These are phyloP conservation scores for Kwoniella sp. DNA, from an alignment of 768 basidiomycete species.

Conservation along the genomic window DNA sequence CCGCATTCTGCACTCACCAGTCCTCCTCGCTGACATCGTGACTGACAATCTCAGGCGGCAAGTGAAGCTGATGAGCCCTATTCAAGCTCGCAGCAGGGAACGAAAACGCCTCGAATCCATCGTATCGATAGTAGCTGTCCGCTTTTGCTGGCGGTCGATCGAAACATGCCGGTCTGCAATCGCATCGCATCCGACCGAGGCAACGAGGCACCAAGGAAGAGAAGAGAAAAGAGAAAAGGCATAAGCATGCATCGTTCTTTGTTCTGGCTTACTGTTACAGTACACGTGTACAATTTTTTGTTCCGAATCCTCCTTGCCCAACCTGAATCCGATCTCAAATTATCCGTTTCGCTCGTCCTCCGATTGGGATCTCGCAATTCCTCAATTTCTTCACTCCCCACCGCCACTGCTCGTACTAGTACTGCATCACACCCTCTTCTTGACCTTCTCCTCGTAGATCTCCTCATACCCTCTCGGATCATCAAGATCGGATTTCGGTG, in stretches of 20 bases:
- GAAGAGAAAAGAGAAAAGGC: not conserved
- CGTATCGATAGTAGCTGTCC: constrained; percentile 44
- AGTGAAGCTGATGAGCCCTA: constrained; percentile 40
- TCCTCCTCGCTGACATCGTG: constrained; percentile 47
- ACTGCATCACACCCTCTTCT: constrained; percentile 6
- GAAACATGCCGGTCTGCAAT: constrained; percentile 42
- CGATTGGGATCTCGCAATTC: not conserved
- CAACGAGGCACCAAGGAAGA: not conserved
- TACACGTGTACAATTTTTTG: not conserved
- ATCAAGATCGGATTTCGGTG: constrained; percentile 8
- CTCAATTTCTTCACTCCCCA: not conserved
- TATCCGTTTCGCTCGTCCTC: too few species aligned
- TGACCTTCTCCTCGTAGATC: constrained; percentile 8
- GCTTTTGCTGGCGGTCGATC: constrained; percentile 41
- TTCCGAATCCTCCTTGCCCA: too few species aligned
- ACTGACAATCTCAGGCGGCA: constrained; percentile 39
- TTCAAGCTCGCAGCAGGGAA: constrained; percentile 39
- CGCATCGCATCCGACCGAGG: too few species aligned
- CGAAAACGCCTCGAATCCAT: constrained; percentile 44
- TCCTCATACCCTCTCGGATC: constrained; percentile 26
- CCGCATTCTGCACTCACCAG: constrained; percentile 43
- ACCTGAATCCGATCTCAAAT: too few species aligned
- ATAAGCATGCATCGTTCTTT: constrained; percentile 23
- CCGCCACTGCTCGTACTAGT: not conserved
- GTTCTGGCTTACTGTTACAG: not conserved